Evolutionary conservation across 2,329 filamentous ascomycete species (phyloP), one percentile per base, ranked within the genome.

Genomic region (Aspergillus pseudoterreus): DNA sequence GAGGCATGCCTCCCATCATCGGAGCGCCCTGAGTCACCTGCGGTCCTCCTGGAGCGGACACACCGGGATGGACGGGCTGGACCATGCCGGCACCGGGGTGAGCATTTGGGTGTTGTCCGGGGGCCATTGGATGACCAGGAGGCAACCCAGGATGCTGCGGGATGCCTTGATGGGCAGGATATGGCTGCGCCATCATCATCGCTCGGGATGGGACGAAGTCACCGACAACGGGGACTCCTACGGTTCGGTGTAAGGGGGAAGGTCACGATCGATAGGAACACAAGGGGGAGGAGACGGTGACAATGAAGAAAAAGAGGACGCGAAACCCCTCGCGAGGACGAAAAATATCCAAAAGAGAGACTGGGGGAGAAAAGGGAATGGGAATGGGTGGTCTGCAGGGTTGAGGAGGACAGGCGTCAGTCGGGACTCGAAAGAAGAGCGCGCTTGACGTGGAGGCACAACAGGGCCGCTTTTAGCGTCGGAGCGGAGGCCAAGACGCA

Each of bases 1-100:
- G 81, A 57, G 82, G 81, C 82, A 86, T 84, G 46, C 78, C 81
- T 33, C 63, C 75, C 76, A 85, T 83, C 81, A 85, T 84, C 21
- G 80, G 81, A n/a, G 79, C 79, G 44, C 80, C 76, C 64, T 85
- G 83, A 56, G 74, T 82, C 50, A 82, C 82, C 56, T 83, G 81
- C 45, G 82, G 81, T 21, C 76, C 80, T 56, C 76, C 76, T 22
- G 81, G 80, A 27, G 75, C 80, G 48, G 82, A 83, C 35, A 83
- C 82, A 50, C 81, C 81, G 47, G 79, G 80, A 59, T 82, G 80
- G 76, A 85, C 82, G 61, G 76, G 79, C 68, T 81, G 82, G 47
- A 75, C 72, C 72, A 78, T 78, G 36, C 67, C 72, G 35, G 68
- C 66, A 11, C 70, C 72, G 11, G 79, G 80, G 53, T 75, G 82